Evolutionary conservation across 768 basidiomycete genomes (phyloP).

Genomic region (Boletus reticulatus): DNA sequence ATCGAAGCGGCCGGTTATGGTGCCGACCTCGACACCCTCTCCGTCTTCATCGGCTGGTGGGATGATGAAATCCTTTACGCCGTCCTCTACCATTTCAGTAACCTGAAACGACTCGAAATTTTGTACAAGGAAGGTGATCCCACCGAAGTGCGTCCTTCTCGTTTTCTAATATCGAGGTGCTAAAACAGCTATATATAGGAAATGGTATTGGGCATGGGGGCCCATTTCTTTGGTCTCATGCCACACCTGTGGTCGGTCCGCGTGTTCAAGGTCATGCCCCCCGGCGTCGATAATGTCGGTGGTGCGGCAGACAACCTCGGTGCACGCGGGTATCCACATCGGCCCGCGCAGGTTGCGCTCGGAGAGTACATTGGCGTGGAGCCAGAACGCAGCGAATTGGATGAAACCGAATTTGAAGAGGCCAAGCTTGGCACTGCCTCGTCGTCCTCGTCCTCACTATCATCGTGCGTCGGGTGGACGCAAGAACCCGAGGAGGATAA

Average conservation of each 20-base stretch:
- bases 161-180: not conserved
- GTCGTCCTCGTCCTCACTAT: not conserved
- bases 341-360: conserved; percentile 6
- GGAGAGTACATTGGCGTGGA: conserved; percentile 12
- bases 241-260: conserved; percentile 38
- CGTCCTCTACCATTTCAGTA: conserved; percentile 36
- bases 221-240: conserved; percentile 40
- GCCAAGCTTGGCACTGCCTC: not conserved
- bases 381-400: conserved; percentile 15
- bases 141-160: conserved; percentile 36
- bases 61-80: conserved; percentile 47
- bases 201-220: conserved; percentile 41
- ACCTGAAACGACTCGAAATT: conserved; percentile 39
- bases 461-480: not conserved
- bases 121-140: conserved; percentile 38
- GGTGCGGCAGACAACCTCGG: conserved; percentile 1
- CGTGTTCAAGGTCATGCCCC: conserved; percentile 32
- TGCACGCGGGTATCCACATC: conserved; percentile 12
- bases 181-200: conserved; percentile 25
- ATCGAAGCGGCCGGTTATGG: conserved; percentile 19
- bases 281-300: conserved; percentile 7
- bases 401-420: conserved; percentile 24
- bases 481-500: conserved; percentile 25
- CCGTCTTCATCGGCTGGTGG: conserved; percentile 41
- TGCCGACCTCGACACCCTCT: conserved; percentile 27